phyloP scores from a whole-genome alignment of 2,329 filamentous ascomycete species.

The Calonectria honghensis region DNA sequence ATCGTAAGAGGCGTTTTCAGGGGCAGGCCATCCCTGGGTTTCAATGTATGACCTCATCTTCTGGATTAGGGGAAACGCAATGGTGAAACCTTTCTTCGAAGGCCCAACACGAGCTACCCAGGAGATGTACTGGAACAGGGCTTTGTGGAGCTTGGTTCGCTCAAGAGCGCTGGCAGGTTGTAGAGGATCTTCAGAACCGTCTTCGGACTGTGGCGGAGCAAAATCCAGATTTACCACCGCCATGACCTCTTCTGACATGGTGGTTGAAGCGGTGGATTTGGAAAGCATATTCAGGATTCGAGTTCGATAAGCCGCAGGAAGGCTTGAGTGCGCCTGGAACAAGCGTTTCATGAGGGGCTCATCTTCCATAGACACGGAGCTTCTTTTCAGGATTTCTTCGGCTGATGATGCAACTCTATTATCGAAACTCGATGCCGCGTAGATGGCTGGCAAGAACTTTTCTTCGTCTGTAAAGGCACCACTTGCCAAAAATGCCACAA shows the following conservation, averaged over 20 bases:
- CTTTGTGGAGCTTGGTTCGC: slow-evolving; percentile 85
- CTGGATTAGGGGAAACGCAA: slow-evolving; percentile 81
- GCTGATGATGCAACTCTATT: slow-evolving; percentile 88
- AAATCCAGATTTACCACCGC: slow-evolving; percentile 81
- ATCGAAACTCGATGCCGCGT: slow-evolving; percentile 88
- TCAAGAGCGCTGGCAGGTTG: slow-evolving; percentile 78
- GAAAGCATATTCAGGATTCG: slow-evolving; percentile 85
- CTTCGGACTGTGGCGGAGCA: slow-evolving; percentile 57
- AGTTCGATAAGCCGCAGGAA: slow-evolving; percentile 83
- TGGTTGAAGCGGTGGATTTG: slow-evolving; percentile 84
- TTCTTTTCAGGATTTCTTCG: slow-evolving; percentile 91
- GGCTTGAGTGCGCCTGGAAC: slow-evolving; percentile 83
- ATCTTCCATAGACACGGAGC: slow-evolving; percentile 84
- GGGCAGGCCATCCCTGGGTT: slow-evolving; percentile 87
- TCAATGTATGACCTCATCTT: slow-evolving; percentile 84
- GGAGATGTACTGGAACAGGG: slow-evolving; percentile 89
- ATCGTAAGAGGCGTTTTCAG: slow-evolving; percentile 74
- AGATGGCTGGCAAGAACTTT: slow-evolving; percentile 88
- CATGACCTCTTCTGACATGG: slow-evolving; percentile 80
- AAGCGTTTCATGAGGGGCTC: slow-evolving; percentile 76
- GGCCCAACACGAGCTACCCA: slow-evolving; percentile 88
- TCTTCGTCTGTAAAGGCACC: slow-evolving; percentile 90
- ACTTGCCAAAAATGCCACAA: slow-evolving; percentile 84
- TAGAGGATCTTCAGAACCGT: slow-evolving; percentile 45
- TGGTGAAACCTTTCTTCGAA: slow-evolving; percentile 73